These are phyloP conservation scores for Eucalyptus polybractea DNA, from an alignment of 345 rosid genomes.

Conservation along the genomic window DNA sequence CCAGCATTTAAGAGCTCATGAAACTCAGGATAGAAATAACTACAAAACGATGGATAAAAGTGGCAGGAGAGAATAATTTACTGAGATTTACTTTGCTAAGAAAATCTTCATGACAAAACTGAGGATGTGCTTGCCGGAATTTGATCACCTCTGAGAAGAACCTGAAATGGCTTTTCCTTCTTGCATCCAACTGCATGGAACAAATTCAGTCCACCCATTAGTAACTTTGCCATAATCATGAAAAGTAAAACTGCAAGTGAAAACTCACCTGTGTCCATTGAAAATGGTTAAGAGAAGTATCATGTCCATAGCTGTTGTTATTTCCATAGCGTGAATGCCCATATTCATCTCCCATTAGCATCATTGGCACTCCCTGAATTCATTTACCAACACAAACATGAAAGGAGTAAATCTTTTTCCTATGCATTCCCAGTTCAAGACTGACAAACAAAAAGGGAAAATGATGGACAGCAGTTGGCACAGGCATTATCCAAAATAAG, in stretches of 20 bases:
- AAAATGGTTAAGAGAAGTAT: constrained; percentile 71
- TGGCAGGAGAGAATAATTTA: background rate
- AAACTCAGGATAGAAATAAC: background rate
- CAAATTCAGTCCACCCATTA: background rate
- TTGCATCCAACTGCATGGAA: constrained; percentile 31
- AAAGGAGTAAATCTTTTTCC: background rate
- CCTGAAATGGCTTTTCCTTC: constrained; percentile 49
- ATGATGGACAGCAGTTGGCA: background rate
- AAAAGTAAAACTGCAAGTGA: background rate
- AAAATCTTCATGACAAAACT: constrained; percentile 50
- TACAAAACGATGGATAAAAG: background rate
- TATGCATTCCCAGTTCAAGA: background rate
- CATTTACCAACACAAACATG: background rate
- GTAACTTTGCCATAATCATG: background rate
- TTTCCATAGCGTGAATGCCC: constrained; percentile 87
- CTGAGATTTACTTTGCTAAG: constrained; percentile 34
- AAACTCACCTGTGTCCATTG: constrained; percentile 56
- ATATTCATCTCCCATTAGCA: constrained; percentile 96
- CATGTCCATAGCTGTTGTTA: constrained; percentile 93
- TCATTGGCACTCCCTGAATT: constrained; percentile 80
- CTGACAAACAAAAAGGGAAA: background rate
- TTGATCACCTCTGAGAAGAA: constrained; percentile 74
- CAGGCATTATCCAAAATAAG: background rate
- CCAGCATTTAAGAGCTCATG: background rate
- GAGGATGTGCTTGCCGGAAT: constrained; percentile 35